These are phyloP conservation scores for Viridothelium virens DNA, from an alignment of 495 filamentous ascomycete species.

Conservation along the genomic window DNA sequence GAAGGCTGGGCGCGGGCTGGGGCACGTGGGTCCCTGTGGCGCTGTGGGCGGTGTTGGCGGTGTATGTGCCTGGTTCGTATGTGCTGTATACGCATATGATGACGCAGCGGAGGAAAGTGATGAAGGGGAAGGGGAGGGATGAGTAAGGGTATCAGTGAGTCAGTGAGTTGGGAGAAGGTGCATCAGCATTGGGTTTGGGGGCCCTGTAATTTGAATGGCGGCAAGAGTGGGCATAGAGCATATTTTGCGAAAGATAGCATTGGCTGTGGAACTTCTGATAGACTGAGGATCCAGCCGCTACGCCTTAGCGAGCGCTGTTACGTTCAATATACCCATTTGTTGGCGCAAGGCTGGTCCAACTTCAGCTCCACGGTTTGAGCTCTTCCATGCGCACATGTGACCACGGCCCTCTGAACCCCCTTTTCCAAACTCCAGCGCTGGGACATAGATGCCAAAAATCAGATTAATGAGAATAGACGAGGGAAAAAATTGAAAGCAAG, in stretches of 20 bases:
- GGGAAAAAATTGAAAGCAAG: no score
- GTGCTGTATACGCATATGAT: conserved; percentile 94
- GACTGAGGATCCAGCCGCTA: not conserved
- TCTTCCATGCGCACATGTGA: not conserved
- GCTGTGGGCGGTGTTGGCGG: conserved; percentile 49
- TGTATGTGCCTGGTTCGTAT: conserved; percentile 85
- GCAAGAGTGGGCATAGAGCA: no score
- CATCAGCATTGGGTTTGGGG: no score
- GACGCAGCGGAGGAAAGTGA: conserved; percentile 69
- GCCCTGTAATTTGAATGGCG: no score
- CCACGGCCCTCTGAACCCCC: not conserved
- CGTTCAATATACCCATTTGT: no score
- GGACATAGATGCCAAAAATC: not conserved
- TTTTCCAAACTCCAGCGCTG: not conserved
- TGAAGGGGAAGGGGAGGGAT: conserved; percentile 28
- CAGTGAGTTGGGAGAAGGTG: not conserved
- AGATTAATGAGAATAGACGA: not conserved
- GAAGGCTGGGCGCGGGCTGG: conserved; percentile 42
- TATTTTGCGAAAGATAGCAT: no score
- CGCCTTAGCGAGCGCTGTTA: no score
- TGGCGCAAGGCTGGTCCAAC: no score
- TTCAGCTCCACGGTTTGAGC: not conserved
- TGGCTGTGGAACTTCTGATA: not conserved
- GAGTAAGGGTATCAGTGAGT: not conserved
- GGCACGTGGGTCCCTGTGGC: conserved; percentile 44